Evolutionary conservation across 192 early-diverging fungal genomes (phyloP).

Genomic region (Jimgerdemannia lactiflua): DNA sequence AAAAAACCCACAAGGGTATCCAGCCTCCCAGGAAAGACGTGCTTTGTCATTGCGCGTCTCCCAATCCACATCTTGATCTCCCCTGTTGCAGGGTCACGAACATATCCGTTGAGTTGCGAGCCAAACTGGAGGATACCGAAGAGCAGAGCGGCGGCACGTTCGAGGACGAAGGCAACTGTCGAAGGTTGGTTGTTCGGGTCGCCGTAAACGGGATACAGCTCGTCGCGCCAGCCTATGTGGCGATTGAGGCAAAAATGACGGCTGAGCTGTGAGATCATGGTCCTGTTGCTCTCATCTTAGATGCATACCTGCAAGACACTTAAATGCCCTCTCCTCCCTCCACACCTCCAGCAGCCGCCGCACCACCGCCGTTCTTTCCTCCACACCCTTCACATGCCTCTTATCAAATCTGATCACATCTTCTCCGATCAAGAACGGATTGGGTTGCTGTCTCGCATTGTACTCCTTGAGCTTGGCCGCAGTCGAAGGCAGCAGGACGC

Average conservation of each 20-base stretch:
- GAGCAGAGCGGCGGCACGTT: conserved; percentile 73
- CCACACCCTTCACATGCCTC: conserved; percentile 14
- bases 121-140: conserved; percentile 89
- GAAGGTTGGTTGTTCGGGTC: conserved; percentile 14
- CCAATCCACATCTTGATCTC: conserved; percentile 85
- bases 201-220: conserved; percentile 81
- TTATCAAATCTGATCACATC: not conserved
- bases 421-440: conserved; percentile 38
- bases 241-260: no score
- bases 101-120: conserved; percentile 85
- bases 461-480: conserved; percentile 33
- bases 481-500: conserved; percentile 30
- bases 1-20: conserved; percentile 59
- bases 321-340: conserved; percentile 29
- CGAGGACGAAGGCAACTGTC: conserved; percentile 59
- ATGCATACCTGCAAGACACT: conserved; percentile 15
- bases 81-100: conserved; percentile 23
- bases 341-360: conserved; percentile 33
- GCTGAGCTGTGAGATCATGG: not conserved
- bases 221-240: conserved; percentile 75
- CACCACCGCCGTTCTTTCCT: conserved; percentile 24
- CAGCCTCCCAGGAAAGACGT: conserved; percentile 80
- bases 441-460: conserved; percentile 16
- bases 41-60: conserved; percentile 71
- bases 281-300: not conserved